These are phyloP conservation scores for Trichoderma koningii DNA, from an alignment of 2,329 filamentous ascomycete species.

Conservation along the genomic window DNA sequence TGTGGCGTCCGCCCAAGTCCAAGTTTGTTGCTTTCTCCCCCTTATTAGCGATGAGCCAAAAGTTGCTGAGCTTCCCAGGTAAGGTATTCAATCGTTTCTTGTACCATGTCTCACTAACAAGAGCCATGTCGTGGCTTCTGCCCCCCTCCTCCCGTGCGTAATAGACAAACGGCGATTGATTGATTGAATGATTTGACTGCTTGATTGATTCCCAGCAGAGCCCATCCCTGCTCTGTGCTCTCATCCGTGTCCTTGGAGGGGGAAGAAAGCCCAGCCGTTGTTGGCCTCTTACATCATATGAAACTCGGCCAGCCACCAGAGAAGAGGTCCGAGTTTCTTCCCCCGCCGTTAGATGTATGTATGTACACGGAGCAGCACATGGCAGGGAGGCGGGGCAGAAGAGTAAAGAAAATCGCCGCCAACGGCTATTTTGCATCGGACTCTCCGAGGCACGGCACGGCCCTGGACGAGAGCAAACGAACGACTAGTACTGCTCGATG, in stretches of 20 bases:
- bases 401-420: neutral
- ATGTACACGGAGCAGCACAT: neutral
- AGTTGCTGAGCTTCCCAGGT: neutral
- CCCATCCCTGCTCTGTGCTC: conserved; percentile 20
- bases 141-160: neutral
- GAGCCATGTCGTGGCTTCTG: conserved; percentile 5
- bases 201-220: conserved; percentile 4
- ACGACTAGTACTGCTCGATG: neutral
- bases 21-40: too few relatives aligned
- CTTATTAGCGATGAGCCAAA: neutral
- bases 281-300: neutral
- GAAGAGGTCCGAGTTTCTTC: too few relatives aligned
- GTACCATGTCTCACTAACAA: conserved; percentile 20
- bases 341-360: neutral
- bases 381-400: neutral
- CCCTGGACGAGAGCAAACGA: neutral
- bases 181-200: too few relatives aligned
- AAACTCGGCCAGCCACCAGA: neutral
- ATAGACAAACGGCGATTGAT: neutral
- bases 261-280: neutral
- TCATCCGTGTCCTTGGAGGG: neutral
- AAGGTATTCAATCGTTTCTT: neutral
- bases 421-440: conserved; percentile 6
- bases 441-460: conserved; percentile 22
- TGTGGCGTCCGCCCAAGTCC: neutral